Evolutionary conservation across 1,284 basidiomycete genomes (phyloP), one percentile per base, ranked within the genome.

Genomic region (Ceratobasidium sp.): DNA sequence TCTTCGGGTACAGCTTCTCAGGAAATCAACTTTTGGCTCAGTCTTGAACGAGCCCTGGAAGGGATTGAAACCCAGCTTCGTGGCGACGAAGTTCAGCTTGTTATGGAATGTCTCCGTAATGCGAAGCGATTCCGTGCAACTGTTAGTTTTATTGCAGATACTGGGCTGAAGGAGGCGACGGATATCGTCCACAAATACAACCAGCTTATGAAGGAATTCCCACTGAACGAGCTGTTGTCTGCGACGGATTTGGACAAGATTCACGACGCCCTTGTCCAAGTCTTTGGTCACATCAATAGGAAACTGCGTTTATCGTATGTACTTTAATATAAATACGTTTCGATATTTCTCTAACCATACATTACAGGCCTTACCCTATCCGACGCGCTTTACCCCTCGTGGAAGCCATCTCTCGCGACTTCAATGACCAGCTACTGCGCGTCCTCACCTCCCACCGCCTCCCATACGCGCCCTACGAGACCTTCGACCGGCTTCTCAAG

Each of bases 1-100:
- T 90, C 93, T 0, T 95, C 94, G 1, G 98, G 97, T 0, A 99
- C 96, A 0, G 97, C 98, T 1, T 97, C 96, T 0, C 98, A 99
- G 83, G 97, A 99, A 84, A 96, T 99, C 87, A 99, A 99, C 86
- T 99, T 99, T 83, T 99, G 98, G 97, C 87, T 98, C 46, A 95
- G 93, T 83, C 90, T 98, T 86, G 97, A 99, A 84, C 89, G 94
- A 73, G 97, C 97, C 0, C 86, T 99, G 79, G 97, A 99, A 83
- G 93, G 91, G 0, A 98, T 99, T 83, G 97, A 99, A 83, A 87
- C 91, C 0, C 98, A 99, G 83, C 88, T 99, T 74, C 89, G 93
- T 79, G 95, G 95, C 80, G 96, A 98, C 77, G 95, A 96, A 83
- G 95, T 99, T 78, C 91, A 91, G 71, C 92, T 99, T 88, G 96